Conservation (phyloP, 768 basidiomycete species). For the Cystobasidiopsis lactophilus region DNA sequence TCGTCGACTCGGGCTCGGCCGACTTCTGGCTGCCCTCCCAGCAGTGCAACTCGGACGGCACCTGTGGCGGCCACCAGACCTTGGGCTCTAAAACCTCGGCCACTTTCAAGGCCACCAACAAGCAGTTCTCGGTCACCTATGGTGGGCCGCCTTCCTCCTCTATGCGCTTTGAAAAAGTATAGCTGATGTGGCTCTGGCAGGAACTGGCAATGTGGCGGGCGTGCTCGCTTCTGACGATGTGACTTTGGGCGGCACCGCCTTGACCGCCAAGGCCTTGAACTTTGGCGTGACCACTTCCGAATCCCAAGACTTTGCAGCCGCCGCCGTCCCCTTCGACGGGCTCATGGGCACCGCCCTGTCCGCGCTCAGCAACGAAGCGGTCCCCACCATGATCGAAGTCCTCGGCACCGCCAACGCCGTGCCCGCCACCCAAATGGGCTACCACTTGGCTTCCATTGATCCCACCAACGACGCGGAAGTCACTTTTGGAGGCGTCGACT, state of each 20-base stretch:
- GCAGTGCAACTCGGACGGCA: slow-evolving; percentile 2
- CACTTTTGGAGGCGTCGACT: slow-evolving; percentile 57
- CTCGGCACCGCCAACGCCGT: slow-evolving; percentile 40
- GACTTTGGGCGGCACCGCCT: slow-evolving; percentile 33
- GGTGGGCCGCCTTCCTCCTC: slow-evolving; percentile 25
- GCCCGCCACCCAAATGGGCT: slow-evolving; percentile 44
- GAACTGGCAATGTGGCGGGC: slow-evolving; percentile 42
- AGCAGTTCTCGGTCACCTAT: slow-evolving; percentile 41
- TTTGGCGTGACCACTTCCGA: slow-evolving; percentile 32
- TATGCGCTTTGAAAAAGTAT: neutral
- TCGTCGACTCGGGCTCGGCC: slow-evolving; percentile 51
- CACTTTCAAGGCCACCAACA: slow-evolving; percentile 36
- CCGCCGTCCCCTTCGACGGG: slow-evolving; percentile 30
- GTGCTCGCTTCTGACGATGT: slow-evolving; percentile 42
- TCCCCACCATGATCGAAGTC: slow-evolving; percentile 48
- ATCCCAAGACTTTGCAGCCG: slow-evolving; percentile 17
- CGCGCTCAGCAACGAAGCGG: slow-evolving; percentile 41
- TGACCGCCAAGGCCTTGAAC: slow-evolving; percentile 36
- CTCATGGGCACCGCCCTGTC: slow-evolving; percentile 50
- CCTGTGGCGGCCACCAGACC: slow-evolving; percentile 39
- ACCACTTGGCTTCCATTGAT: slow-evolving; percentile 59
- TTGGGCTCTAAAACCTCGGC: slow-evolving; percentile 42
- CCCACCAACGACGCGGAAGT: slow-evolving; percentile 43
- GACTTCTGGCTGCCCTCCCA: slow-evolving; percentile 37
- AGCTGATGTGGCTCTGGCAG: slow-evolving; percentile 1